phyloP scores from a whole-genome alignment of 116 monocot species.

The Trichopus zeylanicus region DNA sequence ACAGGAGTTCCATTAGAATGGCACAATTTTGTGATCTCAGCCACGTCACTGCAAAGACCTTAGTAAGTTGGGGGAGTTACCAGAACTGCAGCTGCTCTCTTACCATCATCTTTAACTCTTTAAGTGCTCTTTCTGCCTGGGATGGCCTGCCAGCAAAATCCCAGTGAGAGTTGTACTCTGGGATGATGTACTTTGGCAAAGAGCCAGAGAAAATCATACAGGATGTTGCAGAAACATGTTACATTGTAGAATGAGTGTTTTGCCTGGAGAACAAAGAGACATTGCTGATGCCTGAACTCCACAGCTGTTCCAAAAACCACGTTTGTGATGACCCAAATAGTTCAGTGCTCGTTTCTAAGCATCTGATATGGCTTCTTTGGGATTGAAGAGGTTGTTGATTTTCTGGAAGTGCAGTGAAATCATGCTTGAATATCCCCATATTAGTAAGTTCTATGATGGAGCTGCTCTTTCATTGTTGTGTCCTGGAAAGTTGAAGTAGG shows the following conservation, averaged over 20 bases:
- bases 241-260: constrained; percentile 52
- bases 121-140: constrained; percentile 47
- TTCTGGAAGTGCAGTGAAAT: constrained; percentile 66
- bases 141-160: constrained; percentile 53
- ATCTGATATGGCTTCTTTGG: constrained; percentile 57
- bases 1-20: constrained; percentile 46
- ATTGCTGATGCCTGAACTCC: constrained; percentile 82
- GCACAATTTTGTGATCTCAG: constrained; percentile 41
- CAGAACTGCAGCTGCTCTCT: constrained; percentile 49
- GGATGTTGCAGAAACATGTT: constrained; percentile 75
- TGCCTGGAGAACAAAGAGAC: constrained; percentile 69
- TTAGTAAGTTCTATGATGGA: constrained; percentile 37
- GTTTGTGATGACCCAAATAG: constrained; percentile 68
- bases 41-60: constrained; percentile 65
- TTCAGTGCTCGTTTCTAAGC: constrained; percentile 55
- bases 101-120: constrained; percentile 37
- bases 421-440: constrained; percentile 39
- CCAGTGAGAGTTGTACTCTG: constrained; percentile 54
- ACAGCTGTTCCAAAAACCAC: constrained; percentile 85
- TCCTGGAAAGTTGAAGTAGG: constrained; percentile 82
- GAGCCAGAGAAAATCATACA: constrained; percentile 63
- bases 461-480: constrained; percentile 71
- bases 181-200: constrained; percentile 60
- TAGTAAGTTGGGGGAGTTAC: constrained; percentile 87
- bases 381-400: constrained; percentile 74